phyloP scores from a whole-genome alignment of 2,329 filamentous ascomycete genomes.

The Mycogone perniciosa region DNA sequence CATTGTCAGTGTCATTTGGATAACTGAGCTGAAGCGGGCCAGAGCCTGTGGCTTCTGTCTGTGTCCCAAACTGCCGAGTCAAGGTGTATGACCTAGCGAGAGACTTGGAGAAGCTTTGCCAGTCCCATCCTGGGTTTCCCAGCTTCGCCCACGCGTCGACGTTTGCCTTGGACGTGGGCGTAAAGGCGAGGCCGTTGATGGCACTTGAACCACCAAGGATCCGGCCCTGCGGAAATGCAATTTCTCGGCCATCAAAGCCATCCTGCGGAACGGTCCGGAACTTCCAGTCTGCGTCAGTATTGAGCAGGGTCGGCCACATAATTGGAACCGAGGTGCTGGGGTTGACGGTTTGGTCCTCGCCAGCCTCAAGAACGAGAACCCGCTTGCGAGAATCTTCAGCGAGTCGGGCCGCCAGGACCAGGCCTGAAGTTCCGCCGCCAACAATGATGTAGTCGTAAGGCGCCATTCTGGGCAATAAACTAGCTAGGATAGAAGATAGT shows the following conservation, averaged over 20 bases:
- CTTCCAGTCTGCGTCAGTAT: conserved; percentile 21
- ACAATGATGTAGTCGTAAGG: conserved; percentile 18
- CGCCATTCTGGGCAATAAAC: neutral
- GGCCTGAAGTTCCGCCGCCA: conserved; percentile 25
- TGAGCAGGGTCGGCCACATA: conserved; percentile 20
- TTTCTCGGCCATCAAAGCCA: conserved; percentile 15
- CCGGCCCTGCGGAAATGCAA: conserved; percentile 18
- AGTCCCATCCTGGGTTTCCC: conserved; percentile 23
- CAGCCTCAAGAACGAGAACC: conserved; percentile 26
- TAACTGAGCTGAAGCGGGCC: conserved; percentile 20
- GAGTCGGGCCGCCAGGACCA: conserved; percentile 24
- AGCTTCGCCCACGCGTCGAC: conserved; percentile 21
- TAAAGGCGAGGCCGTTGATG: conserved; percentile 23
- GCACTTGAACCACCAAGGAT: conserved; percentile 24
- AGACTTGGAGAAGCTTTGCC: conserved; percentile 18
- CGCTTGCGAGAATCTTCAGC: conserved; percentile 17
- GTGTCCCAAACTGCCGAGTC: conserved; percentile 6
- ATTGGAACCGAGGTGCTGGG: conserved; percentile 20
- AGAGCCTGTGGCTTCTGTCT: conserved; percentile 21
- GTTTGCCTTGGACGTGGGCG: conserved; percentile 9
- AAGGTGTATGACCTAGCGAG: conserved; percentile 29
- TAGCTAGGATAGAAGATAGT: no score
- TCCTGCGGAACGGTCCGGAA: conserved; percentile 21
- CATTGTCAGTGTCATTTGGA: neutral
- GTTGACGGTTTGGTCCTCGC: conserved; percentile 21